Conservation (phyloP, 495 filamentous ascomycete species). For the Aspergillus funiculosus region DNA sequence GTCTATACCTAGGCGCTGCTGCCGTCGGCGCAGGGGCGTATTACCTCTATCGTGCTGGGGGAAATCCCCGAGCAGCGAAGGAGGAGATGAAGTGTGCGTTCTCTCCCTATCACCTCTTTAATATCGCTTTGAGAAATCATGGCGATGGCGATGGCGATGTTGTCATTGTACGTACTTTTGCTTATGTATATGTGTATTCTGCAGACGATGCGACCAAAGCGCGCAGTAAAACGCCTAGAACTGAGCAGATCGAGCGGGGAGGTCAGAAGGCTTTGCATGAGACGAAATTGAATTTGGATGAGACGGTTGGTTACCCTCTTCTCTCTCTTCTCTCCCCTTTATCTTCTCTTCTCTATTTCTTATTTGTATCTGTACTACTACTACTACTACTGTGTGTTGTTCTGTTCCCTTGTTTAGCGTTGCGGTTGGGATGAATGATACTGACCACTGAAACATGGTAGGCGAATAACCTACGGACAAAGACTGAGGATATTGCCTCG, state of each 20-base stretch:
- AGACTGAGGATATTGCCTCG: constrained; percentile 43
- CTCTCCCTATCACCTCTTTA: not conserved
- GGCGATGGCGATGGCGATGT: too few relatives aligned
- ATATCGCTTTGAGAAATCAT: too few relatives aligned
- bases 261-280: constrained; percentile 47
- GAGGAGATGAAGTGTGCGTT: constrained; percentile 73
- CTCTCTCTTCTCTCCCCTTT: not conserved
- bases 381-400: too few relatives aligned
- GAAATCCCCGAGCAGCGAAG: constrained; percentile 71
- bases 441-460: too few relatives aligned
- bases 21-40: constrained; percentile 70
- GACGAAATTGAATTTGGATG: constrained; percentile 50
- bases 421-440: too few relatives aligned
- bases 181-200: constrained; percentile 16
- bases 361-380: not conserved
- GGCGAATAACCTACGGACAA: constrained; percentile 56
- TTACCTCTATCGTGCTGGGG: constrained; percentile 87
- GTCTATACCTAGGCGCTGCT: constrained; percentile 53
- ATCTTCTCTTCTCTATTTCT: constrained; percentile 1
- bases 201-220: constrained; percentile 59
- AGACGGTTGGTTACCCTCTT: constrained; percentile 41
- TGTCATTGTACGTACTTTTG: too few relatives aligned
- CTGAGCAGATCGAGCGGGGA: constrained; percentile 46
- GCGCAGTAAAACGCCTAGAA: constrained; percentile 48
- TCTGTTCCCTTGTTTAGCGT: too few relatives aligned